Conservation (phyloP, 2,329 filamentous ascomycete genomes). For the Niveomyces coronatus region DNA sequence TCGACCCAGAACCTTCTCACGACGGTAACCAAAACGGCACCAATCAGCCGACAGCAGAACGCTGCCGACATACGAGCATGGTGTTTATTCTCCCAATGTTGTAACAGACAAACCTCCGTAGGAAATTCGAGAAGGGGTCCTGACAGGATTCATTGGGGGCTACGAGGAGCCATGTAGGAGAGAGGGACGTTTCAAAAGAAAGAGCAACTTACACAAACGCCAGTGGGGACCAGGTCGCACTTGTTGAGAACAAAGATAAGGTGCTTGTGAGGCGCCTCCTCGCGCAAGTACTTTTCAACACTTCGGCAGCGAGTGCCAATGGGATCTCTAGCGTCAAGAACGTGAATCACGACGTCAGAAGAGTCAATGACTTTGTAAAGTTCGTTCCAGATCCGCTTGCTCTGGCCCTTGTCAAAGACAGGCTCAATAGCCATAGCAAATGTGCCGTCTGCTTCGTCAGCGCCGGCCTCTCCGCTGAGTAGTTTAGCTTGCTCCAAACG, state of each 20-base stretch:
- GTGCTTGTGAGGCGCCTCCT: conserved; percentile 94
- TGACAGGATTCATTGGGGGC: conserved; percentile 65
- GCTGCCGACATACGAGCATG: conserved; percentile 29
- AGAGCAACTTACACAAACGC: conserved; percentile 74
- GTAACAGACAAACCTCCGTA: conserved; percentile 93
- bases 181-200: conserved; percentile 10
- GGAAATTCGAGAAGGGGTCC: conserved; percentile 63
- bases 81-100: conserved; percentile 88
- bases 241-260: conserved; percentile 42
- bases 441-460: conserved; percentile 36
- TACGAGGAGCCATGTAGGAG: conserved; percentile 18
- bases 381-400: conserved; percentile 95
- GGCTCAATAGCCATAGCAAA: conserved; percentile 63
- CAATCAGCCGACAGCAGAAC: conserved; percentile 47
- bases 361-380: conserved; percentile 92
- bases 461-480: conserved; percentile 58
- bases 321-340: conserved; percentile 82
- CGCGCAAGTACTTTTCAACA: conserved; percentile 77
- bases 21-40: conserved; percentile 84
- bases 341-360: conserved; percentile 91
- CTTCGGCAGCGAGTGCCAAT: conserved; percentile 75
- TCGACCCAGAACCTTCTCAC: conserved; percentile 72
- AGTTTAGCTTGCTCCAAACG: conserved; percentile 68
- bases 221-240: conserved; percentile 77
- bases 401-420: conserved; percentile 90